Evolutionary conservation across 2,329 filamentous ascomycete genomes (phyloP).

Genomic region (Purpureocillium takamizusanense): DNA sequence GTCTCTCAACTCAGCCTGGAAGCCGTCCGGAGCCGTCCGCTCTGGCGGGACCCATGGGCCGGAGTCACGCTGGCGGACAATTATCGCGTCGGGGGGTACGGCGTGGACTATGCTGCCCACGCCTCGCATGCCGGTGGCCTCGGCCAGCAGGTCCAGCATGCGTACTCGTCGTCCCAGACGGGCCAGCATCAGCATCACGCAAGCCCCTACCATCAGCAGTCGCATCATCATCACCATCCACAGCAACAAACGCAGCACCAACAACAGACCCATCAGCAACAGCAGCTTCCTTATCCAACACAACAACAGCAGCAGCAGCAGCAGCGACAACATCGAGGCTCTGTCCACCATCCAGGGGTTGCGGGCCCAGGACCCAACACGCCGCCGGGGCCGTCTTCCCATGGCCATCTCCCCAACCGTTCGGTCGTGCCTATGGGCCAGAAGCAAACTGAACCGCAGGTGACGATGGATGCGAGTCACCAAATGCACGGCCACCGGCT

Average conservation of each 20-base stretch:
- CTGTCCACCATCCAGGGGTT: conserved; percentile 36
- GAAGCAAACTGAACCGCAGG: conserved; percentile 35
- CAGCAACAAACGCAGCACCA: background rate
- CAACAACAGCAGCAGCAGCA: background rate
- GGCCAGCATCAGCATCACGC: conserved; percentile 16
- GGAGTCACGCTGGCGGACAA: conserved; percentile 65
- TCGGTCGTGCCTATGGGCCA: conserved; percentile 26
- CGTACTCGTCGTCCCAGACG: conserved; percentile 42
- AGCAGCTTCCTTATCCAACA: background rate
- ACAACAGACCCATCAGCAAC: conserved; percentile 2
- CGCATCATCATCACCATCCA: conserved; percentile 1
- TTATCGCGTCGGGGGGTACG: conserved; percentile 65
- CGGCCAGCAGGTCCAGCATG: conserved; percentile 54
- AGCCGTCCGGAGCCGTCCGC: conserved; percentile 66
- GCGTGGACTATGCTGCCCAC: conserved; percentile 66
- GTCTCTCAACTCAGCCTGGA: conserved; percentile 53
- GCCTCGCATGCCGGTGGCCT: conserved; percentile 56
- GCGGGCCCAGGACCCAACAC: conserved; percentile 36
- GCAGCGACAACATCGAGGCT: conserved; percentile 25
- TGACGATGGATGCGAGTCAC: conserved; percentile 47
- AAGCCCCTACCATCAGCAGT: conserved; percentile 1
- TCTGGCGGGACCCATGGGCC: conserved; percentile 69
- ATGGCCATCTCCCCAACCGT: conserved; percentile 21
- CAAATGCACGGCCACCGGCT: conserved; percentile 45
- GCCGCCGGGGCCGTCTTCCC: conserved; percentile 24